Evolutionary conservation across 371 early-diverging fungal species (phyloP).

Genomic region (Apophysomyces elegans): DNA sequence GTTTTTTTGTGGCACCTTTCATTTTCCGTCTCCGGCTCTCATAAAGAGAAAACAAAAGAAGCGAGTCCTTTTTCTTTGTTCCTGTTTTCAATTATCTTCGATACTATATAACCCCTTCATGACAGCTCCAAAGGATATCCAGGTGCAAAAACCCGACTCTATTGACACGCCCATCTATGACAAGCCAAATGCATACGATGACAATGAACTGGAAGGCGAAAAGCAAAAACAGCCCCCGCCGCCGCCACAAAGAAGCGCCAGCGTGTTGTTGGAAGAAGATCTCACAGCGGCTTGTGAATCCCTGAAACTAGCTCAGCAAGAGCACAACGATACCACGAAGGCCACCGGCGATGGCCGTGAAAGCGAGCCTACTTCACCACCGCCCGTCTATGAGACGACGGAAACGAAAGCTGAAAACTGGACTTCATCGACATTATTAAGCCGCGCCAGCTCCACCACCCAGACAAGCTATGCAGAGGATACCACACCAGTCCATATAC

Average conservation of each 20-base stretch:
- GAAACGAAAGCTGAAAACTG: neutral
- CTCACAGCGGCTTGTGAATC: slow-evolving; percentile 10
- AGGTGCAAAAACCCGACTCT: slow-evolving; percentile 28
- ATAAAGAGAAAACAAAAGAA: neutral
- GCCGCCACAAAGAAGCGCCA: too few species aligned
- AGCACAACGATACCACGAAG: neutral
- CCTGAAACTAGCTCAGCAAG: neutral
- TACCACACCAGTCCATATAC: neutral
- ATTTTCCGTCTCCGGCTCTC: slow-evolving; percentile 1
- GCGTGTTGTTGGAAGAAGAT: neutral
- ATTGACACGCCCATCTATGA: slow-evolving; percentile 29
- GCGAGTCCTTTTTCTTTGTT: neutral
- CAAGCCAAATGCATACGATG: slow-evolving; percentile 34
- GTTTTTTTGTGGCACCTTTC: slow-evolving; percentile 1
- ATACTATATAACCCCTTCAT: neutral
- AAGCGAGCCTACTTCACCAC: neutral
- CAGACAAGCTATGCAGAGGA: neutral
- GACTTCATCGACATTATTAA: neutral
- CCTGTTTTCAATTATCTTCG: neutral
- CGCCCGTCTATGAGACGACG: neutral
- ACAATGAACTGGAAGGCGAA: slow-evolving; percentile 9
- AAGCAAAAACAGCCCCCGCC: too few species aligned
- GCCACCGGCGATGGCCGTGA: neutral
- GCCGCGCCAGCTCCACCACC: neutral
- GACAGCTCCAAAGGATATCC: slow-evolving; percentile 1